Percentiles rank a stretch among this genome's conserved stretches.
Conservation (phyloP, 345 rosid species). For the Lepidium sativum region DNA sequence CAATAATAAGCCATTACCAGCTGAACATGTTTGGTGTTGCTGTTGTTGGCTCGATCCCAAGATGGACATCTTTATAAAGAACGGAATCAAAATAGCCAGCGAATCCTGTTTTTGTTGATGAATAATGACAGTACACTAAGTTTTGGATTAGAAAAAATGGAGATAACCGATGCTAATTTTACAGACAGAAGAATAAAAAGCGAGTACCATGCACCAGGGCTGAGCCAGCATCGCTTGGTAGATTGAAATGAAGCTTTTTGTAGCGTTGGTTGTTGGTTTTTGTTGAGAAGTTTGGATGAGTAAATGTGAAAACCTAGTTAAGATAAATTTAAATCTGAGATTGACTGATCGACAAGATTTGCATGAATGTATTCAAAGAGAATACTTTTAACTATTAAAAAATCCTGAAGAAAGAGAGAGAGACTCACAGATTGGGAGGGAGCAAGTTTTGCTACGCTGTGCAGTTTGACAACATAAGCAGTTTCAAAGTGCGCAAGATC, state of each 20-base stretch:
- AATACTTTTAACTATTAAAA: neutral
- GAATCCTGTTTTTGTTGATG: slow-evolving; percentile 50
- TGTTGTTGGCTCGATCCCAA: slow-evolving; percentile 84
- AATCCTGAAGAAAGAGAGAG: neutral
- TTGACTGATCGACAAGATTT: neutral
- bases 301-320: slow-evolving; percentile 76
- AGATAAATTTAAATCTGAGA: neutral
- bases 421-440: slow-evolving; percentile 72
- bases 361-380: neutral
- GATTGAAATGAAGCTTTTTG: slow-evolving; percentile 63
- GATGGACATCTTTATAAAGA: slow-evolving; percentile 93
- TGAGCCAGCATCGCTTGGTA: slow-evolving; percentile 68
- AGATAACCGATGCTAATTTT: neutral
- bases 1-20: slow-evolving; percentile 48
- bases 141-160: neutral
- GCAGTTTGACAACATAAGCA: slow-evolving; percentile 93
- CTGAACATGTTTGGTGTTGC: slow-evolving; percentile 99
- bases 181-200: neutral
- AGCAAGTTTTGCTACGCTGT: slow-evolving; percentile 78
- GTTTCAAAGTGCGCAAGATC: slow-evolving; percentile 92
- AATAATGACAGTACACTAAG: slow-evolving; percentile 1
- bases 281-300: slow-evolving; percentile 64
- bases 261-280: slow-evolving; percentile 64
- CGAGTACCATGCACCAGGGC: slow-evolving; percentile 78
- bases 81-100: slow-evolving; percentile 90